Conservation (phyloP, 768 basidiomycete species). For the Pleurotus ostreatus region DNA sequence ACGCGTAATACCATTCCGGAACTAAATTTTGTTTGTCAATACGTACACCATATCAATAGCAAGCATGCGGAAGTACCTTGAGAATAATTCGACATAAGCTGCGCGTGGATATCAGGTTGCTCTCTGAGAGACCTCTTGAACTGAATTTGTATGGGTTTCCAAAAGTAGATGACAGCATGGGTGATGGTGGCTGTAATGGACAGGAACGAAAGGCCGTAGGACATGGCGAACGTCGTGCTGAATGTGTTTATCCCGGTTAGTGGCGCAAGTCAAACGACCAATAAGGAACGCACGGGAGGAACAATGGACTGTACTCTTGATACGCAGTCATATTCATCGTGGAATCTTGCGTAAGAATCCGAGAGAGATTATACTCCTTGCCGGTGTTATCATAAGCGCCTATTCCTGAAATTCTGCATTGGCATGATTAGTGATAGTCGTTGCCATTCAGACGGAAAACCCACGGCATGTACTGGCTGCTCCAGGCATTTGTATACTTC, state of each 20-base stretch:
- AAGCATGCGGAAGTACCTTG: slow-evolving; percentile 25
- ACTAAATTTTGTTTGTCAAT: slow-evolving; percentile 27
- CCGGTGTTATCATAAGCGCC: slow-evolving; percentile 61
- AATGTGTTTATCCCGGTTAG: neutral
- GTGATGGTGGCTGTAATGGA: slow-evolving; percentile 59
- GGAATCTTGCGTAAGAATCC: slow-evolving; percentile 35
- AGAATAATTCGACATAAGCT: slow-evolving; percentile 53
- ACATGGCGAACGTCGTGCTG: slow-evolving; percentile 51
- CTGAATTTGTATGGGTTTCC: slow-evolving; percentile 51
- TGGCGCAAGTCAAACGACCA: neutral
- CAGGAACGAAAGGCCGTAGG: slow-evolving; percentile 58
- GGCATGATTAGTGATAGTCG: slow-evolving; percentile 9
- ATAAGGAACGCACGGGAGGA: slow-evolving; percentile 33
- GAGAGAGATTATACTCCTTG: slow-evolving; percentile 33
- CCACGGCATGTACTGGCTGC: slow-evolving; percentile 54
- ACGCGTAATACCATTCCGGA: slow-evolving; percentile 60
- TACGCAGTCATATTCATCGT: slow-evolving; percentile 42
- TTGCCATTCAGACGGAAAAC: slow-evolving; percentile 16
- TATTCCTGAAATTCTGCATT: slow-evolving; percentile 38
- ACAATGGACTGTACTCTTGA: slow-evolving; percentile 42
- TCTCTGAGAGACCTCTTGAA: slow-evolving; percentile 47
- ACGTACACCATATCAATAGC: neutral
- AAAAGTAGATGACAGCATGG: slow-evolving; percentile 51
- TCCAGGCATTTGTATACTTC: slow-evolving; percentile 52
- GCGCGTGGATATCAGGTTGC: slow-evolving; percentile 57